Conservation (phyloP, 78 protist genomes). For the Dictyostelium intermedium region DNA sequence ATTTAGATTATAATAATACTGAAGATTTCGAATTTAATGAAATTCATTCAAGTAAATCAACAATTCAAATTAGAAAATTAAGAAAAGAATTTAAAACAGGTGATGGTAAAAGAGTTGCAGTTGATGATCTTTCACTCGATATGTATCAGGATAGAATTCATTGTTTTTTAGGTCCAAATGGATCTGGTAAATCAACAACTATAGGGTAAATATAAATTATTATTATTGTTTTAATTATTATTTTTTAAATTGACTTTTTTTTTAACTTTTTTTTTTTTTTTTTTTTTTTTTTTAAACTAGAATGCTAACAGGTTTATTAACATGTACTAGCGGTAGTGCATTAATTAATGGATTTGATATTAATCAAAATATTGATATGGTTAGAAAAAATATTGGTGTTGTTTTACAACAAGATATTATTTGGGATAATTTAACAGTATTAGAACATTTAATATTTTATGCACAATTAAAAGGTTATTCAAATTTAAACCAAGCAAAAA, state of each 20-base stretch:
- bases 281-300: conserved; percentile 46
- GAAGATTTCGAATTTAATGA: neutral
- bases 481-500: conserved; percentile 85
- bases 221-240: neutral
- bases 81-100: conserved; percentile 68
- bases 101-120: conserved; percentile 53
- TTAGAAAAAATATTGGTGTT: conserved; percentile 40
- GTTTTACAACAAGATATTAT: conserved; percentile 75
- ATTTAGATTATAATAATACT: neutral
- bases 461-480: conserved; percentile 79
- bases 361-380: neutral
- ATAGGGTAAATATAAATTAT: conserved; percentile 34
- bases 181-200: conserved; percentile 92
- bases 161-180: conserved; percentile 82
- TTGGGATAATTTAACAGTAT: conserved; percentile 72
- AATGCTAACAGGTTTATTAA: conserved; percentile 82
- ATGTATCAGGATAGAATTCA: conserved; percentile 6
- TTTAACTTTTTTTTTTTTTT: too few relatives aligned
- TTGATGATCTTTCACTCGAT: conserved; percentile 23
- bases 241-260: too few relatives aligned
- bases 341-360: conserved; percentile 69
- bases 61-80: conserved; percentile 15
- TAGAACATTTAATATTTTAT: conserved; percentile 80
- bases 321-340: conserved; percentile 90
- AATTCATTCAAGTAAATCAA: neutral